Conservation (phyloP, 441 rosid genomes). For the Erodium trifolium region DNA sequence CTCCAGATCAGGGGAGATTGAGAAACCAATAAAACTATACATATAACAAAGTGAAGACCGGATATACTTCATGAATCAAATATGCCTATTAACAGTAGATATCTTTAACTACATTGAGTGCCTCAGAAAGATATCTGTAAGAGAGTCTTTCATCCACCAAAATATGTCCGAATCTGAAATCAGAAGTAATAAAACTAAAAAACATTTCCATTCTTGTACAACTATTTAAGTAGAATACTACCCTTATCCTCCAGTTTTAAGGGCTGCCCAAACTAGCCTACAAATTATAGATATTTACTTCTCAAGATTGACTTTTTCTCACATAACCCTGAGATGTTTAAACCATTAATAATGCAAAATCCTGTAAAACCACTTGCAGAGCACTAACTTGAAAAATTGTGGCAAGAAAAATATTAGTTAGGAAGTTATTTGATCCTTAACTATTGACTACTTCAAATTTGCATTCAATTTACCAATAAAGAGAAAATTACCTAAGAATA, state of each 20-base stretch:
- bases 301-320: no score
- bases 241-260: neutral
- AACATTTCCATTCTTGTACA: neutral
- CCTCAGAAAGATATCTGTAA: no score
- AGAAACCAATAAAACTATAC: neutral
- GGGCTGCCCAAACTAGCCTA: neutral
- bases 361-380: neutral
- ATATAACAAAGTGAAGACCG: neutral
- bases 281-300: neutral
- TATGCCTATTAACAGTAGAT: no score
- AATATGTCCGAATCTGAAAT: no score
- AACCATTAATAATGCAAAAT: neutral
- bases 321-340: neutral
- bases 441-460: neutral
- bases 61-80: no score
- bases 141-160: neutral
- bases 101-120: no score
- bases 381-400: neutral
- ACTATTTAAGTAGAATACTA: neutral
- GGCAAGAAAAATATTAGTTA: neutral
- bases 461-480: neutral
- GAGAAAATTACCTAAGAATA: neutral
- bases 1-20: neutral
- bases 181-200: no score
- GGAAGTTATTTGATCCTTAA: neutral